phyloP scores from a whole-genome alignment of 441 rosid species.

The Jatropha podagrica region DNA sequence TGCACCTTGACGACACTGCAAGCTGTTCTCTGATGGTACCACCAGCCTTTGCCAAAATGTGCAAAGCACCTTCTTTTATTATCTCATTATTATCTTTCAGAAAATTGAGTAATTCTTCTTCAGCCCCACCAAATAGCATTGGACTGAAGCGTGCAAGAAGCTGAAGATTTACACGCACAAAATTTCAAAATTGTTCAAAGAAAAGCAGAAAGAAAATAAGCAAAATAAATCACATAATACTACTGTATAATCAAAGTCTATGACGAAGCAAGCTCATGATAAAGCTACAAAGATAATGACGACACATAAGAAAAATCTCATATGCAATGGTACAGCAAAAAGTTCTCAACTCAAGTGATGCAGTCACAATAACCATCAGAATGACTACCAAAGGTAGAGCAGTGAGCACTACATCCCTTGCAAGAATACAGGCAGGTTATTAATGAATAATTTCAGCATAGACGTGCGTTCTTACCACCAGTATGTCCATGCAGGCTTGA shows the following conservation, averaged over 20 bases:
- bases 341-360: slow-evolving; percentile 2
- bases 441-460: background rate
- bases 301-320: background rate
- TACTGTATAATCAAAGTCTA: background rate
- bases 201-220: background rate
- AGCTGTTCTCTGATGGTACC: slow-evolving; percentile 95
- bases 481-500: slow-evolving; percentile 81
- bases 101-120: slow-evolving; percentile 75
- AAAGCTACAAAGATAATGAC: background rate
- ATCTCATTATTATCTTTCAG: slow-evolving; percentile 89
- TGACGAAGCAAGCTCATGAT: slow-evolving; percentile 8
- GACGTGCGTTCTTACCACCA: slow-evolving; percentile 75
- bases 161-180: slow-evolving; percentile 40
- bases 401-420: background rate
- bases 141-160: slow-evolving; percentile 89
- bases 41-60: slow-evolving; percentile 96
- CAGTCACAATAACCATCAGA: background rate
- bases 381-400: background rate
- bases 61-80: slow-evolving; percentile 87
- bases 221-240: background rate
- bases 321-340: background rate
- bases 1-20: slow-evolving; percentile 78
- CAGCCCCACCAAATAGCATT: slow-evolving; percentile 74
- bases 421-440: background rate
- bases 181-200: slow-evolving; percentile 6